phyloP scores from a whole-genome alignment of 2,329 filamentous ascomycete genomes.

The Cyanodermella asteris region DNA sequence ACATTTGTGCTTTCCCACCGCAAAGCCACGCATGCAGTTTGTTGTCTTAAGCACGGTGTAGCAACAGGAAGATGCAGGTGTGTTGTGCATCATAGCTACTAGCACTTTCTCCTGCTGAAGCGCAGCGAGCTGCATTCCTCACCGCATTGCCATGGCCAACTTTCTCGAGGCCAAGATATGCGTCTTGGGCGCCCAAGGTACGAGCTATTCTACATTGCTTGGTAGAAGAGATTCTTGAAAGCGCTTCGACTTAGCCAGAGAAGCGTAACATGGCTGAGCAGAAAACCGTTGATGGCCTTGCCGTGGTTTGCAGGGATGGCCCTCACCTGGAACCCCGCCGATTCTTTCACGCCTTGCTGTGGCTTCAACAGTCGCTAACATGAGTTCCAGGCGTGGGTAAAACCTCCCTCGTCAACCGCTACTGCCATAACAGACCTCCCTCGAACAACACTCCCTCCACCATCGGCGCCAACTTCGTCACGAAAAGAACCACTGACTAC shows the following conservation, averaged over 20 bases:
- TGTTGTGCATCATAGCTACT: no score
- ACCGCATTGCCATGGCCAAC: conserved; percentile 17
- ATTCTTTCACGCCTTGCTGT: conserved; percentile 1
- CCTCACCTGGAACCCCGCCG: not conserved
- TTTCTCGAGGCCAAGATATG: conserved; percentile 31
- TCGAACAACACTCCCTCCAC: conserved; percentile 27
- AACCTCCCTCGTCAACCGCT: conserved; percentile 29
- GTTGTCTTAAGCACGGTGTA: conserved; percentile 7
- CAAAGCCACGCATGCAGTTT: no score
- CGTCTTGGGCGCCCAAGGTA: conserved; percentile 28
- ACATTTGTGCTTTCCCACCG: no score
- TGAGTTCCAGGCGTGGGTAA: conserved; percentile 25
- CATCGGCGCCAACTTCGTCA: conserved; percentile 61
- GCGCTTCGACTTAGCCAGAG: no score
- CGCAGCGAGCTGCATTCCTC: not conserved
- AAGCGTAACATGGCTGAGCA: no score
- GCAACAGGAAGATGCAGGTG: conserved; percentile 6
- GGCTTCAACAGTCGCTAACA: conserved; percentile 1
- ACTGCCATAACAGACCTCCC: conserved; percentile 23
- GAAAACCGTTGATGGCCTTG: conserved; percentile 1
- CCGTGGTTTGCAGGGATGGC: not conserved
- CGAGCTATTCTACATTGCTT: not conserved
- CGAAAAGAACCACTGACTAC: conserved; percentile 58
- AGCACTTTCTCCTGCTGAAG: no score
- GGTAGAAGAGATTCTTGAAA: not conserved